phyloP scores from a whole-genome alignment of 768 basidiomycete genomes.

The Auriscalpium vulgare region DNA sequence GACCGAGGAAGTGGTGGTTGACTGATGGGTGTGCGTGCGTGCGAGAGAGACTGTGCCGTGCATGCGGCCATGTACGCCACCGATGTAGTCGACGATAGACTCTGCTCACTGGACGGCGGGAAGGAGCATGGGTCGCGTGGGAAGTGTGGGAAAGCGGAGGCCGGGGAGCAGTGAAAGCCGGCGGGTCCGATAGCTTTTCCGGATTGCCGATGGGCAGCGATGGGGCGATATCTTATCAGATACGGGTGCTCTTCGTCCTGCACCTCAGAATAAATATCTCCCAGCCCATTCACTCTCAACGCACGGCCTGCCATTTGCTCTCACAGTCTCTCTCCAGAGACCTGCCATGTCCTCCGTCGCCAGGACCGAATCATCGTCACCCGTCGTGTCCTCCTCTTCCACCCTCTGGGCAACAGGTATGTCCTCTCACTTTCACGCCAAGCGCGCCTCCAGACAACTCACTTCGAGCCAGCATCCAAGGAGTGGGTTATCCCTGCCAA shows the following conservation, averaged over 20 bases:
- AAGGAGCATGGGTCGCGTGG: not conserved
- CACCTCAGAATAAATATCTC: slow-evolving; percentile 4
- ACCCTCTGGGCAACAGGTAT: slow-evolving; percentile 74
- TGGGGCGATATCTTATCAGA: slow-evolving; percentile 44
- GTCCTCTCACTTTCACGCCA: slow-evolving; percentile 5
- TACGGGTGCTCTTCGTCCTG: slow-evolving; percentile 21
- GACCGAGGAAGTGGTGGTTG: slow-evolving; percentile 71
- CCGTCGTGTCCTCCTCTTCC: slow-evolving; percentile 35
- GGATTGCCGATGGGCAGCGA: slow-evolving; percentile 2
- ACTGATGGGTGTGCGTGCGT: slow-evolving; percentile 20
- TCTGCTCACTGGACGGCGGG: not conserved
- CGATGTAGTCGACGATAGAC: not conserved
- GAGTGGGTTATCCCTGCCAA: slow-evolving; percentile 86
- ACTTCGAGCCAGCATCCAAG: slow-evolving; percentile 54
- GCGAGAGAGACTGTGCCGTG: too few species aligned
- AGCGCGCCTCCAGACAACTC: slow-evolving; percentile 10
- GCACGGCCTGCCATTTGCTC: slow-evolving; percentile 13
- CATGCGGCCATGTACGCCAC: too few species aligned
- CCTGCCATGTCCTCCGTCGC: slow-evolving; percentile 7
- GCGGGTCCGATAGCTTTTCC: not conserved
- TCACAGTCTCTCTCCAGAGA: slow-evolving; percentile 18
- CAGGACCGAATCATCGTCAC: slow-evolving; percentile 7
- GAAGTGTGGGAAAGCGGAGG: slow-evolving; percentile 4
- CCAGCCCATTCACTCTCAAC: not conserved
- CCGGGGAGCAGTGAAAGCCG: not conserved